Conservation (phyloP, 495 filamentous ascomycete species). For the Talaromyces wortmannii region DNA sequence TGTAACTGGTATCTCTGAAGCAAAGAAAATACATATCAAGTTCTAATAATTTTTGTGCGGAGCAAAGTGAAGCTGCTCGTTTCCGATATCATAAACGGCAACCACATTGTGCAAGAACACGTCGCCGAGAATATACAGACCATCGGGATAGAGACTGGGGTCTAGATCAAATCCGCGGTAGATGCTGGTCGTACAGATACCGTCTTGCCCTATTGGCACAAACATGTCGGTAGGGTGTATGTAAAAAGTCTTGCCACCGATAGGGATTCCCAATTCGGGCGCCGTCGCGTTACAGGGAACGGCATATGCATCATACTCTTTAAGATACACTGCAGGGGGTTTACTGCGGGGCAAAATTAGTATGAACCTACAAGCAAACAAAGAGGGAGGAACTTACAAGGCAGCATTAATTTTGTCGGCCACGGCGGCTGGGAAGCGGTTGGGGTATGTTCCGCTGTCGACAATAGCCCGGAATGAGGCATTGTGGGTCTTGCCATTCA, state of each 20-base stretch:
- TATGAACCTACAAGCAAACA: background rate
- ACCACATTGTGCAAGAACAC: background rate
- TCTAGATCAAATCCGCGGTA: background rate
- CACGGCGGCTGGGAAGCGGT: background rate
- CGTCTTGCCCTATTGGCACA: background rate
- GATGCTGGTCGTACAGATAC: background rate
- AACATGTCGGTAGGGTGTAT: background rate
- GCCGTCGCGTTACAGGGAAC: background rate
- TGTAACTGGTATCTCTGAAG: background rate
- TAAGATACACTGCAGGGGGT: background rate
- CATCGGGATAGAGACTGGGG: background rate
- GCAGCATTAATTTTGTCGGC: background rate
- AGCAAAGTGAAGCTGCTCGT: background rate
- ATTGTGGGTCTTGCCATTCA: background rate
- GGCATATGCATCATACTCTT: background rate
- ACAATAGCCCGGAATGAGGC: background rate
- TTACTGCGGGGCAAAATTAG: background rate
- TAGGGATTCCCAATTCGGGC: background rate
- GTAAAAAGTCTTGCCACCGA: background rate
- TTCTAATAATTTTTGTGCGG: background rate
- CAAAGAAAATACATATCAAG: background rate
- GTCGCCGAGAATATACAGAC: background rate
- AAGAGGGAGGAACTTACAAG: background rate
- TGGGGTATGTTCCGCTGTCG: background rate
- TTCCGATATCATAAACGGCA: background rate